phyloP scores from a whole-genome alignment of 805 yeast genomes.

The Ogataea angusta region DNA sequence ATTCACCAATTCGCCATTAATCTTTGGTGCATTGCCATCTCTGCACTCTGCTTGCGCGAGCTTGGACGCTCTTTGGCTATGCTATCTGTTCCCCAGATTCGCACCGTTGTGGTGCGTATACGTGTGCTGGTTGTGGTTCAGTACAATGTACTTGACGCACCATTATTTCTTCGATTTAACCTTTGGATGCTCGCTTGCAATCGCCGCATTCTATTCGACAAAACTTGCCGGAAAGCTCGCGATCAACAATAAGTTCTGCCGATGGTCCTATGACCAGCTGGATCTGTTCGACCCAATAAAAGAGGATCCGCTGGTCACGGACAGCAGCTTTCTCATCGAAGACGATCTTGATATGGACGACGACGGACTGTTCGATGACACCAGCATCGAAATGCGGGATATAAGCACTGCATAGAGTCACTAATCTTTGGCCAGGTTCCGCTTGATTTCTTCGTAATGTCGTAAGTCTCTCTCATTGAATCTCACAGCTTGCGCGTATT shows the following conservation, averaged over 20 bases:
- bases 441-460: conserved; percentile 27
- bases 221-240: conserved; percentile 43
- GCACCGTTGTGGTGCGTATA: conserved; percentile 67
- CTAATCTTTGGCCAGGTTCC: conserved; percentile 13
- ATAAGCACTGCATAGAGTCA: conserved; percentile 7
- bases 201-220: conserved; percentile 64
- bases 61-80: conserved; percentile 85
- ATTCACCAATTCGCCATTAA: conserved; percentile 82
- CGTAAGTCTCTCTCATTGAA: conserved; percentile 42
- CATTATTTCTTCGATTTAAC: conserved; percentile 92
- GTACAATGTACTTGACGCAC: conserved; percentile 96
- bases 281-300: conserved; percentile 7
- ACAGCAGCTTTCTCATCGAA: conserved; percentile 17
- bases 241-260: conserved; percentile 14
- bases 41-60: conserved; percentile 93
- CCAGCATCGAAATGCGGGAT: conserved; percentile 19
- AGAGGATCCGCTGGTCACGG: conserved; percentile 23
- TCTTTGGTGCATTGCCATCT: conserved; percentile 77
- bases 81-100: conserved; percentile 74
- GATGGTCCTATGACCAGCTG: conserved; percentile 23
- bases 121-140: conserved; percentile 97
- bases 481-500: conserved; percentile 41
- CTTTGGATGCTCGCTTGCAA: conserved; percentile 87
- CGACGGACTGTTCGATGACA: conserved; percentile 7
- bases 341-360: conserved; percentile 16